Base-by-base conservation (phyloP, 2,329 filamentous ascomycete species). In the Tolypocladium album region DNA sequence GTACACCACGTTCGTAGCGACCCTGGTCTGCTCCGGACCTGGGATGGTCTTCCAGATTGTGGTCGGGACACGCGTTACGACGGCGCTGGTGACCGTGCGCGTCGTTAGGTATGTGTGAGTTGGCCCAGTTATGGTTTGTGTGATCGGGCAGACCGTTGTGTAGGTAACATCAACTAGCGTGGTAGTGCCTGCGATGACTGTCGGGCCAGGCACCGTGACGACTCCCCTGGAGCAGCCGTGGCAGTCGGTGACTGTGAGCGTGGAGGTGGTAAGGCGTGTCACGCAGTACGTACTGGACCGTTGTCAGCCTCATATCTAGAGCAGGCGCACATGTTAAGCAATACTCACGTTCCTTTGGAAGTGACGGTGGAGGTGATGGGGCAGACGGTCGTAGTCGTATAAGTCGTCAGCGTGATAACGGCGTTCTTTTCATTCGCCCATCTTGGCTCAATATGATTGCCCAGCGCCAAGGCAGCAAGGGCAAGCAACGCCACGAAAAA, bases 331-430 rank as follows among this genome's bases (percentile, higher is more conserved):
- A 17, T 4, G 4, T 8, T 9, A n/a, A 13, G n/a, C 11, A 27
- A 45, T 57, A 72, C 75, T 75, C 68, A 77, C 75, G 71, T 71
- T 69, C 75, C 76, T 43, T 68, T 65, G 17, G 67, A 62, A 20
- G 75, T 76, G 60, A 74, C 66, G 15, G 78, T 80, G 40, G 72
- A 70, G 12, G 76, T 79, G 61, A 77, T 70, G 13, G 78, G 78
- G 67, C 78, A 81, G 57, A 76, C 70, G 4, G 76, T 79, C 15
- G 75, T 72, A 27, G 74, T 78, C 56, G 72, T 74, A 61, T 77
- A 78, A 59, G 70, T 77, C 57, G 66, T 65, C 50, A 64, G 58
- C 17, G 67, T 68, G 57, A 67, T 62, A 20, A 61, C 63, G 20
- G 42, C 42, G 20, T 55, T 31, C 0, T n/a, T 34, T 0, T 50